Percentiles rank a stretch among this genome's conserved stretches.
phyloP scores from a whole-genome alignment of 108 stramenopile species.

The Discostella stelligeroides region DNA sequence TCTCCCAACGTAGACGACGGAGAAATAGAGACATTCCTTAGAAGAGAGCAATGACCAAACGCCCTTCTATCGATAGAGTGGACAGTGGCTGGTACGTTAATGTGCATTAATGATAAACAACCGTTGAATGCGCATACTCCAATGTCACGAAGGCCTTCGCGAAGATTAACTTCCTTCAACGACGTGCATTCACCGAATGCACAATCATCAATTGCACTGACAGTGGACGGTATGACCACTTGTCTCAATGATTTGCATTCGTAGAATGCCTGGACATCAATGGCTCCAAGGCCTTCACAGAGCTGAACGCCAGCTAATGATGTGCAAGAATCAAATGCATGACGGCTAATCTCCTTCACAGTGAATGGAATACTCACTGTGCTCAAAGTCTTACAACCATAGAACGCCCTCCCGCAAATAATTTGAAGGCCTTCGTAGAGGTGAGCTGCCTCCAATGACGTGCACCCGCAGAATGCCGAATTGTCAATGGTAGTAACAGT shows the following conservation, averaged over 20 bases:
- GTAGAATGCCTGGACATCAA: no score
- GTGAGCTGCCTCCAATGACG: background rate
- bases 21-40: background rate
- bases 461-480: background rate
- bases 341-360: background rate
- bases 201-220: no score
- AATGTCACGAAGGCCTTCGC: background rate
- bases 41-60: background rate
- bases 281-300: background rate
- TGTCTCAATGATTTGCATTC: no score
- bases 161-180: no score
- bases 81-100: background rate
- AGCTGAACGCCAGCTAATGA: background rate
- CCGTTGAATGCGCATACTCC: background rate
- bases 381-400: background rate
- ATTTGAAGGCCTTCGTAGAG: background rate
- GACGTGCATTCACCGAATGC: no score
- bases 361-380: background rate
- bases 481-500: no score
- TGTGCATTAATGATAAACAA: background rate
- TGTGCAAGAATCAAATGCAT: background rate
- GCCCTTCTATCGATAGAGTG: background rate
- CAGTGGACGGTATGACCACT: background rate
- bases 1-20: background rate
- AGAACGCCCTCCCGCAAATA: background rate